Evolutionary conservation across 2,329 filamentous ascomycete species (phyloP).

Genomic region (Alternaria triticimaculans): DNA sequence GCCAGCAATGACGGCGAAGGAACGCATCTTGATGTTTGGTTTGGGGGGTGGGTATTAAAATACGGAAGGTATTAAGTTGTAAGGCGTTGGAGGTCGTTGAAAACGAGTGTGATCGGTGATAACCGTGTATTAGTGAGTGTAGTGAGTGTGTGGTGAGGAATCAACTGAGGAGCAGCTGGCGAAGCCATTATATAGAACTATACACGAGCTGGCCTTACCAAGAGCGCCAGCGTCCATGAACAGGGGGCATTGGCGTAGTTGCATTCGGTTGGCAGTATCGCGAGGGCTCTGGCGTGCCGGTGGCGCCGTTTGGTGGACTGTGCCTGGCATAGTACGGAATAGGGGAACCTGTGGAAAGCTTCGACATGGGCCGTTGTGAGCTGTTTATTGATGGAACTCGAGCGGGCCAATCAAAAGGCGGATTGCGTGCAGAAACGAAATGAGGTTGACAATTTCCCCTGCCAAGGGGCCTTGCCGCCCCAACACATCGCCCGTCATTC

Average conservation of each 20-base stretch:
- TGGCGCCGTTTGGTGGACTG: conserved; percentile 33
- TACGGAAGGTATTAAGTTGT: conserved; percentile 46
- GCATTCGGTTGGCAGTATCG: conserved; percentile 34
- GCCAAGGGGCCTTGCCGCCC: conserved; percentile 38
- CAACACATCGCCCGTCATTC: conserved; percentile 30
- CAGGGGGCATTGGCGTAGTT: conserved; percentile 36
- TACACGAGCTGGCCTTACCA: conserved; percentile 33
- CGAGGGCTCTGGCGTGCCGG: conserved; percentile 31
- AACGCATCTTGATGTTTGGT: conserved; percentile 49
- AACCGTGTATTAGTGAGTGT: conserved; percentile 45
- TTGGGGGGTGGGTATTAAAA: conserved; percentile 33
- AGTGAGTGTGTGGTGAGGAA: conserved; percentile 49
- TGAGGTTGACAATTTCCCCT: conserved; percentile 41
- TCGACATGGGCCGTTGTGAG: conserved; percentile 32
- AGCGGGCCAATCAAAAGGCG: conserved; percentile 28
- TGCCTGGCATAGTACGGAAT: conserved; percentile 39
- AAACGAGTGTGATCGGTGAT: conserved; percentile 52
- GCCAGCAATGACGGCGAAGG: conserved; percentile 43
- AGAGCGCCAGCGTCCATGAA: conserved; percentile 23
- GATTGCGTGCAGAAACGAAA: conserved; percentile 38
- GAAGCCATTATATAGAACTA: conserved; percentile 46
- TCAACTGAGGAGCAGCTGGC: conserved; percentile 18
- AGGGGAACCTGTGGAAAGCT: conserved; percentile 37
- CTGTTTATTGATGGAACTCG: conserved; percentile 41
- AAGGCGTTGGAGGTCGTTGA: conserved; percentile 33